Evolutionary conservation across 768 basidiomycete species (phyloP), one percentile per base, ranked within the genome.

Genomic region (Neoboletus subvelutipes): DNA sequence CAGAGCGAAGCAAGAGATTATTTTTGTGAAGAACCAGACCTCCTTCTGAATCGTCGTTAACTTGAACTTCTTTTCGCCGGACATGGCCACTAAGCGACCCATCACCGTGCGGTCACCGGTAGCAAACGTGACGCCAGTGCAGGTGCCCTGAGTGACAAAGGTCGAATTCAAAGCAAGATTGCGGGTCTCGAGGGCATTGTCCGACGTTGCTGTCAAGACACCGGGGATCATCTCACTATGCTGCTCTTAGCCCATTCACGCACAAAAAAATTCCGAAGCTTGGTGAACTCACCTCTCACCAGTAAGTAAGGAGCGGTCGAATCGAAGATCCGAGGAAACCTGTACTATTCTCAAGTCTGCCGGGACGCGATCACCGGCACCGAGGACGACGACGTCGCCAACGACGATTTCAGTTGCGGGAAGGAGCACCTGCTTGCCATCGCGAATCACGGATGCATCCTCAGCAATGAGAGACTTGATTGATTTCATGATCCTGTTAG

Each of bases 401-500:
- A 81, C 79, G 11, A 86, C 75, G 42, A 86, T 77, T 37, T 83
- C 78, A 45, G 78, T 78, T 12, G 83, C 82, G 26, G 79, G 70
- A 11, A 82, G 72, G 20, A 77, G 77, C 20, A 77, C 67, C 29
- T 74, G 73, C 41, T 77, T 73, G 12, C 77, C 76, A 59, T 83
- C 78, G 3, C 83, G 76, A 28, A 82, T 72, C 20, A 83, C 76
- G 42, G 79, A 78, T 20, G 82, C 83, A 57, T 80, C 80, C 48
- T 84, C 78, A 1, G 84, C 80, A 20, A 84, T 80, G 40, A 85
- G 80, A 57, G 78, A 78, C 67, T 79, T 81, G 67, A 83, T 81
- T 1, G 78, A 79, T 26, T 76, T 74, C 78, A 82, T 83, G 50
- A 80, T 77, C 20, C 76, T 69, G 42, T 71, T 70, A 9, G 81